A percentile compares a stretch with the other conserved stretches of the same genome.
Evolutionary conservation across 169 alveolate genomes (phyloP).

Genomic region (Theileria luwenshuni): DNA sequence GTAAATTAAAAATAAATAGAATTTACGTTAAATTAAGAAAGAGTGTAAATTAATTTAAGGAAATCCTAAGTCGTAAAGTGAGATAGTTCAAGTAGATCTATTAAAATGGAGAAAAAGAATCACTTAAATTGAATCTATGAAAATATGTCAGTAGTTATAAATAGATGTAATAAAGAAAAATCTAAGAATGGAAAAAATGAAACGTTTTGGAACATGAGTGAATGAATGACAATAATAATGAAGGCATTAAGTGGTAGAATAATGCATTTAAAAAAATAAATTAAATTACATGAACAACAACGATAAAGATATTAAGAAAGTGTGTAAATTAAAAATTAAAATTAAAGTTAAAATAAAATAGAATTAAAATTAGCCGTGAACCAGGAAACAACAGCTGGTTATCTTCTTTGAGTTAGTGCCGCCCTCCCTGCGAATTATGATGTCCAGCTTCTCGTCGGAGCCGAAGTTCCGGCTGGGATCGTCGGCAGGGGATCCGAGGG

Average conservation of each 20-base stretch:
- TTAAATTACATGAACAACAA: no score
- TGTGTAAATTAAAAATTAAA: background rate
- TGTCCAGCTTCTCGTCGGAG: conserved; percentile 33
- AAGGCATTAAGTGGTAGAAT: no score
- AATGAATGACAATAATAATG: background rate
- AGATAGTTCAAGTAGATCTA: no score
- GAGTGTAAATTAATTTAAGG: no score
- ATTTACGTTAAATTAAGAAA: no score
- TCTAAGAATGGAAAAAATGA: background rate
- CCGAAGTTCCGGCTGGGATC: conserved; percentile 31
- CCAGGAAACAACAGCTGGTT: conserved; percentile 25
- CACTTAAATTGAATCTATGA: no score
- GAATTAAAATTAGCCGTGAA: conserved; percentile 32
- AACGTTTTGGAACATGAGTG: background rate
- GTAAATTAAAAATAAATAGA: no score
- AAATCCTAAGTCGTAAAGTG: no score
- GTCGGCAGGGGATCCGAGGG: conserved; percentile 17
- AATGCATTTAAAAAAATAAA: no score
- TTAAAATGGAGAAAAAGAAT: no score
- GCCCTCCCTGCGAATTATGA: conserved; percentile 9
- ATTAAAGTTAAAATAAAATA: background rate
- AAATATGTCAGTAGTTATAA: no score
- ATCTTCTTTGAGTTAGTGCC: conserved; percentile 17
- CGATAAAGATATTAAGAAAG: no score
- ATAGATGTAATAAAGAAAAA: background rate